Percentiles rank a stretch among this genome's conserved stretches.
Conservation (phyloP, 2,329 filamentous ascomycete genomes). For the Talaromyces islandicus region DNA sequence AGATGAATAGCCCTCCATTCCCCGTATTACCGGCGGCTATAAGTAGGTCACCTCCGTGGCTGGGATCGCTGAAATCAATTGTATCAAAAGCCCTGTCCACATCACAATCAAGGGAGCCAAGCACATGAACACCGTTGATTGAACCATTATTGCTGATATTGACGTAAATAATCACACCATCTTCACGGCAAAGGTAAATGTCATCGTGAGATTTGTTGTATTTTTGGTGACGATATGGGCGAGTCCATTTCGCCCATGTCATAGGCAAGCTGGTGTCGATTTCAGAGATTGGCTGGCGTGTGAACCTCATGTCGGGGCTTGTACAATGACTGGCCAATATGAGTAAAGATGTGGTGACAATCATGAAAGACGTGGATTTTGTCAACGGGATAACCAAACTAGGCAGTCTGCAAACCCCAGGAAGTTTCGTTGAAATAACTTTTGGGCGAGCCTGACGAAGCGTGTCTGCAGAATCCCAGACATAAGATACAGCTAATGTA, state of each 20-base stretch:
- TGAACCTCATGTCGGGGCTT: slow-evolving; percentile 14
- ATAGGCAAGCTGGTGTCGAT: slow-evolving; percentile 36
- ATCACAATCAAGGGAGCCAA: slow-evolving; percentile 65
- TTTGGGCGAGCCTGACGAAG: slow-evolving; percentile 22
- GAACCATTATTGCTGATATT: slow-evolving; percentile 56
- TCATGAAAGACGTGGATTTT: slow-evolving; percentile 63
- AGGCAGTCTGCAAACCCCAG: slow-evolving; percentile 50
- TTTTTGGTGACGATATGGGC: slow-evolving; percentile 61
- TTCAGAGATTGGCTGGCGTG: slow-evolving; percentile 15
- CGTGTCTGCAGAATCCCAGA: slow-evolving; percentile 45
- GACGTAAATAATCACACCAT: slow-evolving; percentile 70
- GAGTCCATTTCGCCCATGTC: slow-evolving; percentile 79
- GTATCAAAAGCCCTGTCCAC: slow-evolving; percentile 79
- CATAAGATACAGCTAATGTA: slow-evolving; percentile 46
- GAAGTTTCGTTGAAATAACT: slow-evolving; percentile 24
- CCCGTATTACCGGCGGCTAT: slow-evolving; percentile 73
- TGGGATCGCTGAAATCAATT: slow-evolving; percentile 46
- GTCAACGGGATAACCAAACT: slow-evolving; percentile 66
- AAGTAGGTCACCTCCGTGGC: slow-evolving; percentile 65
- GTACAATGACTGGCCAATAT: slow-evolving; percentile 40
- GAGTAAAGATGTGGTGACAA: slow-evolving; percentile 58
- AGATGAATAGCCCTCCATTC: slow-evolving; percentile 69
- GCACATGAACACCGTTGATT: slow-evolving; percentile 51
- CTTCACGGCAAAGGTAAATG: slow-evolving; percentile 82
- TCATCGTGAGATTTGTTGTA: slow-evolving; percentile 64